Conservation (phyloP, 371 early-diverging fungal genomes). For the Parasitella parasitica region DNA sequence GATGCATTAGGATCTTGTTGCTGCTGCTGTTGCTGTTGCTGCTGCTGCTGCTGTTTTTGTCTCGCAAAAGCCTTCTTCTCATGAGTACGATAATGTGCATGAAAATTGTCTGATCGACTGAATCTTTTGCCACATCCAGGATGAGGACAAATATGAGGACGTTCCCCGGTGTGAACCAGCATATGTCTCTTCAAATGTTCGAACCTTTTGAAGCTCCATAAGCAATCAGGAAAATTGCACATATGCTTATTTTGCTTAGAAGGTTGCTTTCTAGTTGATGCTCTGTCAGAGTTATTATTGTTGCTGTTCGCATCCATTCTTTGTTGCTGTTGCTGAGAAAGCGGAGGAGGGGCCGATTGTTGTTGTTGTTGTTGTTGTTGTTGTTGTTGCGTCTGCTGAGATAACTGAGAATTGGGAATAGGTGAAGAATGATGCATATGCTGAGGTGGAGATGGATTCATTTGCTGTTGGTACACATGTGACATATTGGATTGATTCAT, state of each 20-base stretch:
- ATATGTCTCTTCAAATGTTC: slow-evolving; percentile 87
- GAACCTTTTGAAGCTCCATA: slow-evolving; percentile 73
- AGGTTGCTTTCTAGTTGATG: slow-evolving; percentile 31
- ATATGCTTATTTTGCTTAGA: slow-evolving; percentile 51
- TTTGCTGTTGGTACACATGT: slow-evolving; percentile 4
- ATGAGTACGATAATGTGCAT: slow-evolving; percentile 61
- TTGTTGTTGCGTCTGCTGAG: slow-evolving; percentile 7
- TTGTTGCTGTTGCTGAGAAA: neutral
- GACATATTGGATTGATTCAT: slow-evolving; percentile 11
- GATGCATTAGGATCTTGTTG: slow-evolving; percentile 10
- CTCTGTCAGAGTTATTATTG: slow-evolving; percentile 14
- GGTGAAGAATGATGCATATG: slow-evolving; percentile 6
- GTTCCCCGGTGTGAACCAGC: slow-evolving; percentile 68
- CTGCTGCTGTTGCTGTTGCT: neutral
- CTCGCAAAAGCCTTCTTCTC: slow-evolving; percentile 39
- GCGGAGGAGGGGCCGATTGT: slow-evolving; percentile 9
- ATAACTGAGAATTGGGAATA: neutral
- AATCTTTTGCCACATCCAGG: slow-evolving; percentile 74
- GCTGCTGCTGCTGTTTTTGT: slow-evolving; percentile 26
- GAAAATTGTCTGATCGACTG: slow-evolving; percentile 76
- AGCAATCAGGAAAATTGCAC: slow-evolving; percentile 56
- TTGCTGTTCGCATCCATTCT: neutral
- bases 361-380: slow-evolving; percentile 4
- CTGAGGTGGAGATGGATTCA: slow-evolving; percentile 3
- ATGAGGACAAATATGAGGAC: slow-evolving; percentile 67